Base-by-base conservation (phyloP, 2,329 filamentous ascomycete species). In the Curvularia sp. region DNA sequence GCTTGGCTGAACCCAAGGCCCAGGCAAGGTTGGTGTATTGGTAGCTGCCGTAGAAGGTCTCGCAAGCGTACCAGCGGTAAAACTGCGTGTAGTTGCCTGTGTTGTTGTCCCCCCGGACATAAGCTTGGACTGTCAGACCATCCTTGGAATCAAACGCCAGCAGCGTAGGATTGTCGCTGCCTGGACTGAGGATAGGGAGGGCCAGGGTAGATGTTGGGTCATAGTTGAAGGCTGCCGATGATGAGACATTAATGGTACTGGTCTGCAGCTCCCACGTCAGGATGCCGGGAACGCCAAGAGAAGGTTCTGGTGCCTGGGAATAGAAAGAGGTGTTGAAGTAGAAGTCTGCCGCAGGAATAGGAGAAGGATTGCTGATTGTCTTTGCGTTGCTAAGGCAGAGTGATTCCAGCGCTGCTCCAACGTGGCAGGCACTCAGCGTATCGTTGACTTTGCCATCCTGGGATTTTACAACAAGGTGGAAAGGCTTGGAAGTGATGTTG, bases 371-470 rank as follows among this genome's bases (percentile, higher is more conserved):
- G 10, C 67, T 70, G 1, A 57, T 54, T 1, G 64, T 60, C 48
- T 49, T 55, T 32, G 42, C 66, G 57, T 47, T 64, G 57, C 66
- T 65, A 18, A 80, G 60, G 60, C 81, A 83, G 53, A 83, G 77
- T 10, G 72, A 76, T 65, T 82, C 80, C 52, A 83, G 81, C 4
- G 76, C 81, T 19, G 81, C 81, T 28, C 81, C 81, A 57, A 77
- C 74, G 65, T 83, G 81, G 69, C 81, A 83, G 54, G 81, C 67
- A 5, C 65, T 66, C 15, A 83, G 75, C 6, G 73, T 70, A 53
- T 77, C 77, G 48, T 82, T 75, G 52, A 78, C 61, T 1, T 74
- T 72, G 5, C 65, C 60, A 56, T 81, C 78, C 1, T 68, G 49
- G 21, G 80, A 80, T 32, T 70, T 51, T 38, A 82, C 57, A 42